Evolutionary conservation across 371 early-diverging fungal species (phyloP).

Genomic region (Syncephalastrum monosporum): DNA sequence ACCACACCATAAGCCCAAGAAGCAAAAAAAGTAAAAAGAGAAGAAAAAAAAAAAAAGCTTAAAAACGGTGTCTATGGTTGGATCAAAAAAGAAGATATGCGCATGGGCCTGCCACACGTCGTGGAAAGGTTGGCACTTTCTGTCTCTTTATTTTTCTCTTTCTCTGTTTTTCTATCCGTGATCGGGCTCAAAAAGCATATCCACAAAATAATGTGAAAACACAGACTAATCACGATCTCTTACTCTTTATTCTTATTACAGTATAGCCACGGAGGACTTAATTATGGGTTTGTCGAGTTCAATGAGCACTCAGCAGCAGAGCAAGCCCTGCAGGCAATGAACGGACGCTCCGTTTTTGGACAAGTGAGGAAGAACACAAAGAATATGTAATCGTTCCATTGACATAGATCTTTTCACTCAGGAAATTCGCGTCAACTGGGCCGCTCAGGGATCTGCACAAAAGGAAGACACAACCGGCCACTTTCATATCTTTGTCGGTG

Average conservation of each 20-base stretch:
- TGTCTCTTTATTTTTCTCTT: neutral
- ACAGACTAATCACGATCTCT: neutral
- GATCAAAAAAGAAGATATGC: neutral
- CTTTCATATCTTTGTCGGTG: slow-evolving; percentile 83
- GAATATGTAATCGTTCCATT: neutral
- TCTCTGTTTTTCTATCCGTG: neutral
- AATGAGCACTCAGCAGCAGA: slow-evolving; percentile 73
- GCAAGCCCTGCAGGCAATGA: slow-evolving; percentile 71
- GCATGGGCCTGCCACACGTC: slow-evolving; percentile 6
- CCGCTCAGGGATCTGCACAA: slow-evolving; percentile 33
- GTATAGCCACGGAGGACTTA: slow-evolving; percentile 47
- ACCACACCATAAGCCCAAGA: neutral
- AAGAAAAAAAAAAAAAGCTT: slow-evolving; percentile 1
- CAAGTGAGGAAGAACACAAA: slow-evolving; percentile 32
- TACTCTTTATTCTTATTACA: neutral
- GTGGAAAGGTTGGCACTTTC: slow-evolving; percentile 7
- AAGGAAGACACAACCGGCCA: slow-evolving; percentile 69
- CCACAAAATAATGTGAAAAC: neutral
- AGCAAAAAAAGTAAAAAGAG: neutral
- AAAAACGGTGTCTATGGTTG: neutral
- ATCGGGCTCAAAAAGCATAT: slow-evolving; percentile 5
- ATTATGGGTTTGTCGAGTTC: slow-evolving; percentile 93
- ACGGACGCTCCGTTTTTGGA: slow-evolving; percentile 69
- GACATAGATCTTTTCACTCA: slow-evolving; percentile 6
- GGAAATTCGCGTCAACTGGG: slow-evolving; percentile 57